Base-by-base conservation (phyloP, 1,284 basidiomycete genomes). In the Tilletia caries region DNA sequence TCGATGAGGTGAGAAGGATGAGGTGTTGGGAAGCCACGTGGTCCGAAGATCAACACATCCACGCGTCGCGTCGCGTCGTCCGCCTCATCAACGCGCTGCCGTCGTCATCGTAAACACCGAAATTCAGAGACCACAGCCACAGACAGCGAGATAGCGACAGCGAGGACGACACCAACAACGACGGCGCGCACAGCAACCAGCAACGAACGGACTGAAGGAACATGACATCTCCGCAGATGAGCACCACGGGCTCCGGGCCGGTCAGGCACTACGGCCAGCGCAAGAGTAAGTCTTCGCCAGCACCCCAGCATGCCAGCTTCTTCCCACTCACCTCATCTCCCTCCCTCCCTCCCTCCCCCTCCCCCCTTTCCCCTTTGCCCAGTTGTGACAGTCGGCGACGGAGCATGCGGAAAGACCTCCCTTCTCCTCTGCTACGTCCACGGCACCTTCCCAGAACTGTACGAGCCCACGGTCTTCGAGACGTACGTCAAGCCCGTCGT, bases 401-500 rank as follows among this genome's bases (percentile, higher is more conserved):
- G 79, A 34, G 76, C 75, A 3, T 77, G 78, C 67, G 78, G 78
- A 18, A 80, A 80, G 65, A 80, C 78, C 5, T 74, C 71, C 43
- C 73, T 80, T 3, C 72, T 80, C 29, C 77, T 70, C 18, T 73
- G 74, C 27, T 66, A 70, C 3, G 72, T 72, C 68, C 72, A 71
- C 29, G 71, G 74, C 34, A 71, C 74, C 48, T 76, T 76, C 60
- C 75, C 75, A 25, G 70, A 82, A 74, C 37, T 12, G 41, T 65
- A 65, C 68, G 82, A 84, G 71, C 83, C 82, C 12, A 83, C 83
- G 18, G 80, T 84, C 0, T 83, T 84, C 75, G 93, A 95, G 84
- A 95, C 95, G 85, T 93, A 94, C 79, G 92, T 95, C 5, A 91
- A 94, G 81, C 90, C 92, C 74, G 84, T 93, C 62, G 87, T 87